Evolutionary conservation across 2,329 filamentous ascomycete genomes (phyloP).

Genomic region (Diplodia intermedia): DNA sequence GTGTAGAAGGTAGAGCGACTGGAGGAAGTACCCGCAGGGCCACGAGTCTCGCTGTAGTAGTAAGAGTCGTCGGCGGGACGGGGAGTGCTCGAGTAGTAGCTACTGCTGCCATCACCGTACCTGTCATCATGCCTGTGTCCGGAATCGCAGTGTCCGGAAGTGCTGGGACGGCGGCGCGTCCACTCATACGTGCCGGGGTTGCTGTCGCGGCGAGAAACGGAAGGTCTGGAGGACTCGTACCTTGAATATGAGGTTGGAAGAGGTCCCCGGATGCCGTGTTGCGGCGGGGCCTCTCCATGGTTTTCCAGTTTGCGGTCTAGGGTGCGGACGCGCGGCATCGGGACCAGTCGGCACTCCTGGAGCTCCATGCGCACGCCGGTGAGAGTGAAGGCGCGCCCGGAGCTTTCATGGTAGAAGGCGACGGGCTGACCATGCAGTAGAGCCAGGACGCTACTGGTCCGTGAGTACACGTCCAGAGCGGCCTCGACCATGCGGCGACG

Average conservation of each 20-base stretch:
- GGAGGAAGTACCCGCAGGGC: neutral
- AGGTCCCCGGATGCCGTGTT: neutral
- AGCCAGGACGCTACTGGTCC: neutral
- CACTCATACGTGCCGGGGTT: neutral
- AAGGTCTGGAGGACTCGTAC: neutral
- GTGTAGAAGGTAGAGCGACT: neutral
- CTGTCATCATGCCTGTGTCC: neutral
- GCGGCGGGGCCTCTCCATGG: neutral
- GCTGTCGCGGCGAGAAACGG: neutral
- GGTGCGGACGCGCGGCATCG: neutral
- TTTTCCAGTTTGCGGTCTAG: neutral
- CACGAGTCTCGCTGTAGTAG: neutral
- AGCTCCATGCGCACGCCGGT: neutral
- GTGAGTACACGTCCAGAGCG: slow-evolving; percentile 2
- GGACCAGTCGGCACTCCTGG: neutral
- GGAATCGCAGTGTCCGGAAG: neutral
- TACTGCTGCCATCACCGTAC: neutral
- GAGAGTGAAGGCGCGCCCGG: neutral
- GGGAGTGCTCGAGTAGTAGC: neutral
- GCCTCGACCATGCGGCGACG: neutral
- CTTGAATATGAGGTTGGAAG: neutral
- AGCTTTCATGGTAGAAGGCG: neutral
- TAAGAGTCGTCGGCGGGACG: neutral
- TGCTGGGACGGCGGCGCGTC: neutral
- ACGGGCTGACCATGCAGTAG: neutral